A percentile compares a stretch with the other conserved stretches of the same genome.
These are phyloP conservation scores for Persicaria tinctoria DNA, from an alignment of 148 eudicot species.

Conservation along the genomic window DNA sequence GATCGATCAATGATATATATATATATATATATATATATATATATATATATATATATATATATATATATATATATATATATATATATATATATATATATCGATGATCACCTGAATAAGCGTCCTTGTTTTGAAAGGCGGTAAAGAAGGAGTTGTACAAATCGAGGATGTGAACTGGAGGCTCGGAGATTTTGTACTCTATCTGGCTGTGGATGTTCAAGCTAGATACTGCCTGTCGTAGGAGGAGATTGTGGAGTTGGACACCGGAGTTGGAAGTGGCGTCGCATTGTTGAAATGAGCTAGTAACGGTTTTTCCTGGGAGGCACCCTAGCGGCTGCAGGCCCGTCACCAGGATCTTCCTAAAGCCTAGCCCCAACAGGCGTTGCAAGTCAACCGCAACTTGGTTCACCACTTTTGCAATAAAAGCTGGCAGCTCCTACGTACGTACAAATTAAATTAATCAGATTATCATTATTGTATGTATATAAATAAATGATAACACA, in stretches of 20 bases:
- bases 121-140: slow-evolving; percentile 38
- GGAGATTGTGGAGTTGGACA: slow-evolving; percentile 21
- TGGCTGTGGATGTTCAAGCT: slow-evolving; percentile 30
- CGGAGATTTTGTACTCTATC: neutral
- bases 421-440: slow-evolving; percentile 42
- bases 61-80: too few species aligned
- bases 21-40: too few species aligned
- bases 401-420: slow-evolving; percentile 39
- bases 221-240: slow-evolving; percentile 38
- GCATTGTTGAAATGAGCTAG: slow-evolving; percentile 30
- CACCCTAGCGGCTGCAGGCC: slow-evolving; percentile 67
- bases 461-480: too few species aligned
- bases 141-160: slow-evolving; percentile 45
- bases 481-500: too few species aligned
- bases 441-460: neutral
- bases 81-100: too few species aligned
- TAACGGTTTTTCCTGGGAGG: slow-evolving; percentile 37
- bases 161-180: slow-evolving; percentile 23
- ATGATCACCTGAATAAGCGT: neutral
- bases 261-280: slow-evolving; percentile 20
- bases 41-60: too few species aligned
- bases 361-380: slow-evolving; percentile 45
- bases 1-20: too few species aligned
- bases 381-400: slow-evolving; percentile 41
- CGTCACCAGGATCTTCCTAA: slow-evolving; percentile 48